phyloP scores from a whole-genome alignment of 805 yeast species.

The Candida wancherniae region DNA sequence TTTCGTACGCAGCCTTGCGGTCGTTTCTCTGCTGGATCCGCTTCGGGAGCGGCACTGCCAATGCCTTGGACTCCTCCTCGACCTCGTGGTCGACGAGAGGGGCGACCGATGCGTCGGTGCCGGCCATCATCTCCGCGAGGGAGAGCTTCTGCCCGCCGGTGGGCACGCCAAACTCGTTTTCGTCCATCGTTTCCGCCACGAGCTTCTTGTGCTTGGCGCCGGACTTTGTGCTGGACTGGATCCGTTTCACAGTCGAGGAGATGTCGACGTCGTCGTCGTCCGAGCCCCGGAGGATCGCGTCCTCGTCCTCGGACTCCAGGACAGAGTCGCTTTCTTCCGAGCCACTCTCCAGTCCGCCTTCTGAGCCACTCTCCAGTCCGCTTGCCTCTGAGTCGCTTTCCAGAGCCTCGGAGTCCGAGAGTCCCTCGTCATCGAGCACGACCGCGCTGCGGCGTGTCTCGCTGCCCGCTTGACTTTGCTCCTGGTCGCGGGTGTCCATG shows the following conservation, averaged over 20 bases:
- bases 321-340: constrained; percentile 31
- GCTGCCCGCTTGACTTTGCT: constrained; percentile 2
- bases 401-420: constrained; percentile 17
- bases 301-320: constrained; percentile 25
- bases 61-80: constrained; percentile 41
- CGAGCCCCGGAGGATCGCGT: constrained; percentile 25
- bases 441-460: background rate
- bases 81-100: constrained; percentile 44
- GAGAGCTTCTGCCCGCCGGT: constrained; percentile 55
- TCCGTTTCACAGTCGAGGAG: constrained; percentile 40
- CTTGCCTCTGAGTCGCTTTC: constrained; percentile 14
- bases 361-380: constrained; percentile 19
- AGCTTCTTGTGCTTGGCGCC: constrained; percentile 41
- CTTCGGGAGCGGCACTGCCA: constrained; percentile 79
- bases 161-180: constrained; percentile 68
- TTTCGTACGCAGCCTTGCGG: constrained; percentile 83
- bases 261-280: constrained; percentile 47
- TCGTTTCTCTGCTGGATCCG: constrained; percentile 83
- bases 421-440: background rate
- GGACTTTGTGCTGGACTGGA: constrained; percentile 34
- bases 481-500: constrained; percentile 54
- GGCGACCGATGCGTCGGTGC: constrained; percentile 49
- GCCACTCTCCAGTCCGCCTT: constrained; percentile 17
- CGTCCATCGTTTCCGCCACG: constrained; percentile 52
- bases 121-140: constrained; percentile 70